These are phyloP conservation scores for Rosa multiflora DNA, from an alignment of 306 rosid species.

Conservation along the genomic window DNA sequence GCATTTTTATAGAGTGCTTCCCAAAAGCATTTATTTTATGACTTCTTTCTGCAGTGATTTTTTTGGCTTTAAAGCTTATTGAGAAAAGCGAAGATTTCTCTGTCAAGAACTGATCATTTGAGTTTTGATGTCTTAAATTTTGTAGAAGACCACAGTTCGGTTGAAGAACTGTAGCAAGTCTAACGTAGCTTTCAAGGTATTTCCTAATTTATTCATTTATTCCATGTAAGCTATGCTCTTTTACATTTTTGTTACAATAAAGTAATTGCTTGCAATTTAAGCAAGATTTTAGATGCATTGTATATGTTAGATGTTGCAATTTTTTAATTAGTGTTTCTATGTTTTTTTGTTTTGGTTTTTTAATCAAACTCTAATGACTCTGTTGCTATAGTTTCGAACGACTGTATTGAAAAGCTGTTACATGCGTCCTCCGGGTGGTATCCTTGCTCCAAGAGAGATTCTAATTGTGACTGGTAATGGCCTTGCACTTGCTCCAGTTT, in stretches of 20 bases:
- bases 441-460: conserved; percentile 86
- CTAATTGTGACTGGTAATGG: conserved; percentile 79
- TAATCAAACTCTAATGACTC: not conserved
- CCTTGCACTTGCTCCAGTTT: conserved; percentile 2
- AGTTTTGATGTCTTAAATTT: conserved; percentile 12
- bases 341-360: not conserved
- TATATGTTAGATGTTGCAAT: not conserved
- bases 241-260: no score
- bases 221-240: not conserved
- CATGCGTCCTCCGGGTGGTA: conserved; percentile 97
- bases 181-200: conserved; percentile 90
- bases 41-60: not conserved
- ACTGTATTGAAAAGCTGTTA: conserved; percentile 97
- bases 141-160: conserved; percentile 69
- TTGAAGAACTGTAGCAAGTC: conserved; percentile 85
- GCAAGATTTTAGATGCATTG: not conserved
- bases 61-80: not conserved
- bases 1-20: not conserved
- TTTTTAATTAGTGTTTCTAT: not conserved
- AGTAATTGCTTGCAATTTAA: not conserved
- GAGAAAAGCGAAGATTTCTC: not conserved
- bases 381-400: conserved; percentile 79
- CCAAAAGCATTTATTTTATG: not conserved
- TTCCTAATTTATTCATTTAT: not conserved
- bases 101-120: not conserved